A percentile compares a stretch with the other conserved stretches of the same genome.
These are phyloP conservation scores for Butyriboletus appendiculatus DNA, from an alignment of 1,284 basidiomycete species.

Conservation along the genomic window DNA sequence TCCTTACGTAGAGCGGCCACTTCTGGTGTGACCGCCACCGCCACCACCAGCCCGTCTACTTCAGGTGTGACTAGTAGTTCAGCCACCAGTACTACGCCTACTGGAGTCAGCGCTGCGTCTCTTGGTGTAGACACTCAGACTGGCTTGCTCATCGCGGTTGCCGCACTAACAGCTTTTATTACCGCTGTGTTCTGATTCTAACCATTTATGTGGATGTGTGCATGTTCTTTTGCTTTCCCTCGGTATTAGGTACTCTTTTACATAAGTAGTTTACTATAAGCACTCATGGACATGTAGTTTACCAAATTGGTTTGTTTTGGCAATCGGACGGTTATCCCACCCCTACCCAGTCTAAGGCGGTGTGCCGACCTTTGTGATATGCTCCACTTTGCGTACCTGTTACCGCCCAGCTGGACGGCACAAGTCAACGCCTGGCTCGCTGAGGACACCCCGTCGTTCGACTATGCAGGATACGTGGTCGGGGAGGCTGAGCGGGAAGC, in stretches of 20 bases:
- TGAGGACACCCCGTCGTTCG: slow-evolving; percentile 96
- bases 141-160: slow-evolving; percentile 33
- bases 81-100: slow-evolving; percentile 25
- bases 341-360: neutral
- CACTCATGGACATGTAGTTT: neutral
- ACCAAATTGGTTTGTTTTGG: neutral
- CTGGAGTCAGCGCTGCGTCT: slow-evolving; percentile 32
- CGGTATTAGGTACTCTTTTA: neutral
- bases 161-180: slow-evolving; percentile 32
- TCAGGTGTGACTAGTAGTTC: slow-evolving; percentile 23
- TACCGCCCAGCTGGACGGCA: slow-evolving; percentile 90
- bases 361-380: neutral
- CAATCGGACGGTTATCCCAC: neutral
- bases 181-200: slow-evolving; percentile 19
- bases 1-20: slow-evolving; percentile 20
- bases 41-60: slow-evolving; percentile 22
- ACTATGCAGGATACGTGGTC: slow-evolving; percentile 97
- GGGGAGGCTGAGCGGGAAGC: slow-evolving; percentile 89
- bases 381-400: slow-evolving; percentile 63
- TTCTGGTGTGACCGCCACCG: slow-evolving; percentile 17
- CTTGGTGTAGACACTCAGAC: slow-evolving; percentile 23
- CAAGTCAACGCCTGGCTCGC: slow-evolving; percentile 84
- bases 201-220: neutral
- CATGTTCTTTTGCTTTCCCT: neutral
- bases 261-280: neutral